Evolutionary conservation across 768 basidiomycete species (phyloP), one percentile per base, ranked within the genome.

Genomic region (Russula lepida): DNA sequence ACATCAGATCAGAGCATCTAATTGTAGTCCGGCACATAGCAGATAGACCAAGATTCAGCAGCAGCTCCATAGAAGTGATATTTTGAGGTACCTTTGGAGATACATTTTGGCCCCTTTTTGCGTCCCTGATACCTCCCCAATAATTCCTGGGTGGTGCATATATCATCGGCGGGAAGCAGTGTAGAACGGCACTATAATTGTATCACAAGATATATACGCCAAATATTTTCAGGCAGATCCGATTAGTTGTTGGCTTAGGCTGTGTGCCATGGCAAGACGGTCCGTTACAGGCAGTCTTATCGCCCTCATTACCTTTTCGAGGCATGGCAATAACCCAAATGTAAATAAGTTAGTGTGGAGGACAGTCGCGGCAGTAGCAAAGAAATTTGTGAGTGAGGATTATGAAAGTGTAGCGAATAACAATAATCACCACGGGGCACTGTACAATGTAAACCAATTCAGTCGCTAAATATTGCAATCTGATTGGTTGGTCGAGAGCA

Each of bases 191-290:
- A 6, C 46, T 13, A 47, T 35, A 17, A 35, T 13, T 39, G 44
- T 23, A 37, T 56, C 46, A 48, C 44, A 47, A 15, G 56, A 19
- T 33, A n/a, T 6, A 19, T 33, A n/a, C 12, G 33, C 56, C 47
- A 48, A 37, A 57, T 27, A 49, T n/a, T 27, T 47, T 47, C 46
- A 47, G 21, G 56, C 21, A 57, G 48, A 57, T 57, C 56, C 56
- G 56, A 28, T 41, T 15, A 32, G 37, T 50, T 41, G 46, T 15
- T 49, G 56, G 25, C 27, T 30, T 21, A 30, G 48, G 56, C 37
- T 25, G 25, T 33, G 37, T 17, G 35, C 44, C 44, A 21, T 15
- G 28, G 32, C 25, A 47, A 17, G 6, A 37, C 6, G 19, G 32
- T 19, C 35, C 25, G 8, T 37, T 27, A 27, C 23, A 15, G 21